Evolutionary conservation across 805 yeast species (phyloP), one percentile per base, ranked within the genome.

Genomic region (Wickerhamiella galacta): DNA sequence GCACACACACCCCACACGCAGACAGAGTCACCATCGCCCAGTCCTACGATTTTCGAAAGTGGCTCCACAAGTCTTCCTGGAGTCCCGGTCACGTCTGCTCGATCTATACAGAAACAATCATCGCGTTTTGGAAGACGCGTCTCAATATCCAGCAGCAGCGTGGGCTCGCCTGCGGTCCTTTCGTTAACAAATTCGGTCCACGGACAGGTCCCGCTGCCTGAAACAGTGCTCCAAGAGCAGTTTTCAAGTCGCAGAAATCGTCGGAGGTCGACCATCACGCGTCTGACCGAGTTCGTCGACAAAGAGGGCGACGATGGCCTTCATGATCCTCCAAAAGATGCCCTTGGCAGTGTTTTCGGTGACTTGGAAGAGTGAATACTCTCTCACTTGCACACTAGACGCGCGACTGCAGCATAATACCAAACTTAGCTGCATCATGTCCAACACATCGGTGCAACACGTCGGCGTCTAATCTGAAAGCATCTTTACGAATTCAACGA

Each of bases 281-380:
- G 31, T 14, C 21, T 30, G 18, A 30, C 24, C 8, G 37, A 30
- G 18, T 17, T 16, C 36, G 30, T 8, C 18, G 23, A 35, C 14
- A 39, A 41, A 20, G 47, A 44, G 7, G 45, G 43, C 25, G 51
- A 48, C n/a, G 48, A 46, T 25, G 53, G 42, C 22, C 39, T 42
- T 20, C 40, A 42, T 8, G 53, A 49, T 11, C 36, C 34, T 2
- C 36, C 29, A 12, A 42, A 44, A 16, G 43, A 41, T 6, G 27
- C 16, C 17, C 20, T 14, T 7, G 52, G 40, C n/a, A 46, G 45
- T 3, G 54, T 53, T 6, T 53, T 58, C 39, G 60, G 63, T n/a
- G 55, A 54, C 20, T 54, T 57, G 56, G 61, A 57, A 25, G 53
- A 47, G 21, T 51, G 11, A 36, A 4, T 15, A 6, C 9, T n/a